Conservation (phyloP, 306 rosid genomes). For the Pyrus communis region DNA sequence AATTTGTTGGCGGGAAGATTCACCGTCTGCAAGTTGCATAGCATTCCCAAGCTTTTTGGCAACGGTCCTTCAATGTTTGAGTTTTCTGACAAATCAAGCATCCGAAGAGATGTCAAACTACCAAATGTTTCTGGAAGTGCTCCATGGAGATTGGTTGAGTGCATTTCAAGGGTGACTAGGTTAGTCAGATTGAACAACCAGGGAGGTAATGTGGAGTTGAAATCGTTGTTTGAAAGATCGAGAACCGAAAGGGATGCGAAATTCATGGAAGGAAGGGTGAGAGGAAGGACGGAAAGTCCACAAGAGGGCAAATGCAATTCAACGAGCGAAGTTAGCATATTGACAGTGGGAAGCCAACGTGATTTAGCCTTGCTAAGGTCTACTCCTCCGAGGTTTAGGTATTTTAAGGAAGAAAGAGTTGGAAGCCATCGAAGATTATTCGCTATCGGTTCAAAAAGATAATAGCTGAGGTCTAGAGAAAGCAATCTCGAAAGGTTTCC, state of each 20-base stretch:
- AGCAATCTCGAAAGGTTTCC: conserved; percentile 6
- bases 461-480: neutral
- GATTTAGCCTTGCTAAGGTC: neutral
- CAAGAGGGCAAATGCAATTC: conserved; percentile 11
- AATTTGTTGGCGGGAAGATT: neutral
- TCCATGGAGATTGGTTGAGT: neutral
- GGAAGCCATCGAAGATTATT: conserved; percentile 13
- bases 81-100: conserved; percentile 6
- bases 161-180: neutral
- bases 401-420: neutral
- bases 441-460: neutral
- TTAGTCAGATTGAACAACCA: conserved; percentile 21
- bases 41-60: neutral
- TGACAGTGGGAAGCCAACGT: conserved; percentile 10
- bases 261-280: conserved; percentile 18
- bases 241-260: conserved; percentile 25
- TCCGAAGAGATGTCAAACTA: conserved; percentile 1
- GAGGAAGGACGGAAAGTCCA: conserved; percentile 16
- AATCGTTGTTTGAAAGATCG: neutral
- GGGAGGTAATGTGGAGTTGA: conserved; percentile 11
- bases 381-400: neutral
- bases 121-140: neutral
- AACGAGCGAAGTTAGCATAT: conserved; percentile 21
- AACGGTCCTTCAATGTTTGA: neutral
- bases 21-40: conserved; percentile 2